Evolutionary conservation across 2,329 filamentous ascomycete genomes (phyloP), one percentile per base, ranked within the genome.

Genomic region (Ophiostoma fasciatum): DNA sequence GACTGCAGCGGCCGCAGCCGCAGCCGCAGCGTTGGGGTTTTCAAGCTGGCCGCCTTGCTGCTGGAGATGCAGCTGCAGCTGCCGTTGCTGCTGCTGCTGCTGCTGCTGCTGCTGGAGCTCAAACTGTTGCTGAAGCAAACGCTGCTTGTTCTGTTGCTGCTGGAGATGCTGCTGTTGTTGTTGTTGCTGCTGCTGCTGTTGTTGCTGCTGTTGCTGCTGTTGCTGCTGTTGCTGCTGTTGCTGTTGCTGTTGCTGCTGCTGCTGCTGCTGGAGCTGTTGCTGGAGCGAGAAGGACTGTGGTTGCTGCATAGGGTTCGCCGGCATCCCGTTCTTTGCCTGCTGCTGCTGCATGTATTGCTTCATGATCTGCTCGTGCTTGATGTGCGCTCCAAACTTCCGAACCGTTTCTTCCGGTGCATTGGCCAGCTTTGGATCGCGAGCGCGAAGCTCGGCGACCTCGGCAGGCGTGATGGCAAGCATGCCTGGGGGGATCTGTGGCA

Each of bases 161-260:
- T 40, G 35, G 21, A 33, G 32, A 7, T 28, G 27, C 4, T 20
- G 29, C 18, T 29, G 30, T 11, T 29, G 37, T 19, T 15, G 27
- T 18, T 46, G 48, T 15, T 40, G 34, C 12, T 20, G 15, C n/a
- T 43, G 43, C 21, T 46, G 48, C 32, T 46, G 46, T 14, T 45
- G 45, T 25, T 40, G 45, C 12, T 28, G 31, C 9, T 28, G 27
- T 7, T 23, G 35, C 14, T 20, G 35, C 15, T 36, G 57, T 4
- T 45, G 47, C 14, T 49, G 47, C 32, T 48, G 11, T 25, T 25
- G 23, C 13, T 34, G 32, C 6, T 11, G 15, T 9, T 30, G 46
- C 30, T 53, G 49, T 21, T 48, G 47, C 34, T 58, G 57, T 5
- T 45, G 48, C 13, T 49, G 48, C 33, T 49, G 50, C 18, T 34